Evolutionary conservation across 1,284 basidiomycete genomes (phyloP), one percentile per base, ranked within the genome.

Genomic region (Papiliotrema laurentii): DNA sequence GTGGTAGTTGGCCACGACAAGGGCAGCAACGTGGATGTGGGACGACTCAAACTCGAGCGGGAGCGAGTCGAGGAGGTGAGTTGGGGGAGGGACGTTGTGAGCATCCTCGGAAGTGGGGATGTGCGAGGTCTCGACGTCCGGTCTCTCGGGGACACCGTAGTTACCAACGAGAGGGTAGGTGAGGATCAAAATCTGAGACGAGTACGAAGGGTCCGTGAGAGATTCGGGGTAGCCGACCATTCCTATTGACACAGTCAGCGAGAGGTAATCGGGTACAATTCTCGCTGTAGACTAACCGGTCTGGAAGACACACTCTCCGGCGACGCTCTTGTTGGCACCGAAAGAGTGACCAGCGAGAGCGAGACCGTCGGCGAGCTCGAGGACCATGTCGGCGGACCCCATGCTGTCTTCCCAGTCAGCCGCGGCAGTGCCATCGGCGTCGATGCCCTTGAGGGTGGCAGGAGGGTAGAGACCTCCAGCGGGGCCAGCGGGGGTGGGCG

Each of bases 171-270:
- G 80, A 4, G 96, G 96, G 77, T 97, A 98, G 5, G 96, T 98
- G 60, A 98, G 81, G 54, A 98, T 85, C 53, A 99, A 84, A 68
- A 99, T 98, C 75, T 98, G 96, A 44, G 92, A 92, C 73, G 94
- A 86, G 76, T 98, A 99, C 2, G 96, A 98, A 16, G 96, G 96
- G 74, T 98, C 96, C 43, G 96, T 99, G 58, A 98, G 79, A 16
- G 96, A 97, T 71, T 98, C 96, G 53, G 92, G 93, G 75, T 98
- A 98, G 40, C 96, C 96, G 55, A 98, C 92, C 94, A 99, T 96
- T 51, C 93, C 93, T 96, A 30, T 9, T 22, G 69, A 18, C 13
- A 34, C 41, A 9, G 40, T 56, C 36, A 60, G 52, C 40, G 36
- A 40, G 25, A 9, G 28, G 13, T 42, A 19, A 38, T 19, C 30